These are phyloP conservation scores for Dryadomyces quercivorus DNA, from an alignment of 2,329 filamentous ascomycete species.

Conservation along the genomic window DNA sequence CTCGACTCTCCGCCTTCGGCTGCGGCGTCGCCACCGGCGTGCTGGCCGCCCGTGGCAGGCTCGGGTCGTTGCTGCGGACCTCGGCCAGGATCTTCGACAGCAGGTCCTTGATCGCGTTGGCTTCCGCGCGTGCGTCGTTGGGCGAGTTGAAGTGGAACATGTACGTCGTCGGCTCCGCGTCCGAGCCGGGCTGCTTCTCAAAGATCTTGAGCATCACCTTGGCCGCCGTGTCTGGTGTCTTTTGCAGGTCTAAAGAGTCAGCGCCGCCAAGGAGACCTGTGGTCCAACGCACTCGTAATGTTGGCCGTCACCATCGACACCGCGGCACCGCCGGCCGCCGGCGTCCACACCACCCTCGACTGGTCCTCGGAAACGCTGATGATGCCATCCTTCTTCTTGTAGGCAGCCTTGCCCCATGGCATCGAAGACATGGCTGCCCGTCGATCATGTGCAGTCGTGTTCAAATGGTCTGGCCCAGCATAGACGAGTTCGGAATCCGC, in stretches of 20 bases:
- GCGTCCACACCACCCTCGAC: constrained; percentile 68
- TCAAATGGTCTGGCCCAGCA: neutral
- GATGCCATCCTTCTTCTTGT: constrained; percentile 93
- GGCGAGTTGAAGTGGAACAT: constrained; percentile 82
- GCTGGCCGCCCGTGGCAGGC: constrained; percentile 30
- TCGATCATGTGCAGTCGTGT: neutral
- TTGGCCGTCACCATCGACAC: constrained; percentile 60
- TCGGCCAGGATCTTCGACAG: constrained; percentile 68
- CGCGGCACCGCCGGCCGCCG: constrained; percentile 46
- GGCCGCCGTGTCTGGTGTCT: constrained; percentile 74
- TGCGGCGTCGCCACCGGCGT: constrained; percentile 7
- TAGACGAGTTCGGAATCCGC: too few relatives aligned
- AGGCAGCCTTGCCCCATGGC: constrained; percentile 57
- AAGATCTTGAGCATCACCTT: constrained; percentile 95
- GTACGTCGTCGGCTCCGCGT: constrained; percentile 54
- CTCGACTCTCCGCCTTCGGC: neutral
- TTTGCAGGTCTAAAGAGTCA: constrained; percentile 61
- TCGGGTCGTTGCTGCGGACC: constrained; percentile 44
- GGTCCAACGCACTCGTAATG: constrained; percentile 60
- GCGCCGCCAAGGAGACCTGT: neutral
- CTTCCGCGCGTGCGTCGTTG: constrained; percentile 65
- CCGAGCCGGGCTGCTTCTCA: constrained; percentile 47
- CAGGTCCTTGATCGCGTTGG: constrained; percentile 71
- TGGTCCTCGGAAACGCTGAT: constrained; percentile 64
- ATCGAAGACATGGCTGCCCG: constrained; percentile 32